Evolutionary conservation across 352 stramenopile species (phyloP).

Genomic region (Phytophthora melonis): DNA sequence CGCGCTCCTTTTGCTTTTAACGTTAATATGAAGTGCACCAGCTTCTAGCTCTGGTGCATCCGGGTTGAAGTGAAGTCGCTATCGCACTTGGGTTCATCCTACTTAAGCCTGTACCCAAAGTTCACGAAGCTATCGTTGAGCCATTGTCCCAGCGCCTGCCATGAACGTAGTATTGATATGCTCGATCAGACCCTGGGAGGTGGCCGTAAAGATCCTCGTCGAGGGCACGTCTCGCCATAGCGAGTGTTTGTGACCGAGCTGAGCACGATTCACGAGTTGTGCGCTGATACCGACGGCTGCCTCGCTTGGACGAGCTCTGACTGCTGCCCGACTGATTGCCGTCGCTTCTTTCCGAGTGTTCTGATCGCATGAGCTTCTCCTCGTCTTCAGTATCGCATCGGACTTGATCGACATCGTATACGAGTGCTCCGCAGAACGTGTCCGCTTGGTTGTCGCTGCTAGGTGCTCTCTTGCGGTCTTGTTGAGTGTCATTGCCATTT

Average conservation of each 20-base stretch:
- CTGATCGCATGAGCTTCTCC: neutral
- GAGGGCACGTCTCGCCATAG: neutral
- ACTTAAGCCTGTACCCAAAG: neutral
- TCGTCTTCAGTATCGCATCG: neutral
- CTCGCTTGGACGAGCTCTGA: neutral
- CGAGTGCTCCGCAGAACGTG: neutral
- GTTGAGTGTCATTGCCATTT: neutral
- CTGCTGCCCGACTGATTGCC: neutral
- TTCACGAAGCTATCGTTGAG: neutral
- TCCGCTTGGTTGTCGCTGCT: neutral
- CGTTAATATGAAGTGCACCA: no score
- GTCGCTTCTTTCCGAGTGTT: neutral
- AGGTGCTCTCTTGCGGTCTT: neutral
- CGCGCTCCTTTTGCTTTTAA: conserved; percentile 37
- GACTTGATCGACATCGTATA: conserved; percentile 3
- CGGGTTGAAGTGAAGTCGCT: neutral
- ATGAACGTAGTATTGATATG: no score
- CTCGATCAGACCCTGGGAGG: neutral
- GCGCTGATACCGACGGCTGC: neutral
- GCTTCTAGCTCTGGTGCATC: no score
- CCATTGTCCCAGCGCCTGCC: neutral
- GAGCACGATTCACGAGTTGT: neutral
- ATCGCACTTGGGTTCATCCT: neutral
- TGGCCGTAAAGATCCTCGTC: conserved; percentile 11
- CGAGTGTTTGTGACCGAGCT: neutral